These are phyloP conservation scores for Trypanosoma avium DNA, from an alignment of 208 protist genomes.

Conservation along the genomic window DNA sequence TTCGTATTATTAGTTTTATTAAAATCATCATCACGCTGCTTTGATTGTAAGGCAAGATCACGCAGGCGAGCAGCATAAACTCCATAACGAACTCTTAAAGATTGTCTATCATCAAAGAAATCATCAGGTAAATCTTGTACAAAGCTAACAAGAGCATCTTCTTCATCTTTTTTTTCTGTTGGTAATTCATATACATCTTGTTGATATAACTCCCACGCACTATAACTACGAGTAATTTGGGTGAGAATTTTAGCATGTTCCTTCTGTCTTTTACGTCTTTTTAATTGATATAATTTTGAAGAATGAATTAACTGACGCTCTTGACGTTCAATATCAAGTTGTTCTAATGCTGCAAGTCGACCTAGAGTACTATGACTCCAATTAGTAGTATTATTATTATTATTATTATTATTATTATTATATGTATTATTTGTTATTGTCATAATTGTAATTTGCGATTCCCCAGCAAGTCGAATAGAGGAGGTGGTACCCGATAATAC, in stretches of 20 bases:
- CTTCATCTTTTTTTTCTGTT: conserved; percentile 27
- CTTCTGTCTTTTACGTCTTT: conserved; percentile 29
- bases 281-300: conserved; percentile 52
- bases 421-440: not conserved
- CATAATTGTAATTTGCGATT: too few species aligned
- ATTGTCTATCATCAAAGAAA: conserved; percentile 53
- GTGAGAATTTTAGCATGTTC: conserved; percentile 35
- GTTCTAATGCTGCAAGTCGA: conserved; percentile 6
- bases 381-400: not conserved
- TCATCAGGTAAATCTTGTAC: conserved; percentile 55
- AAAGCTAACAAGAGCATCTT: conserved; percentile 65
- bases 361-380: not conserved
- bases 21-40: too few species aligned
- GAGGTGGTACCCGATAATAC: too few species aligned
- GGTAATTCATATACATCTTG: conserved; percentile 41
- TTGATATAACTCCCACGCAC: conserved; percentile 61
- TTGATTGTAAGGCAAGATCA: conserved; percentile 19
- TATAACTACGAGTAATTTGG: conserved; percentile 41
- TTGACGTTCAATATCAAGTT: conserved; percentile 8
- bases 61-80: conserved; percentile 37
- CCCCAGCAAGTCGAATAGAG: too few species aligned
- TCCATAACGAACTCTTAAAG: conserved; percentile 65
- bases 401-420: not conserved
- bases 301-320: conserved; percentile 29
- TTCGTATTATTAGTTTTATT: not conserved